phyloP scores from a whole-genome alignment of 1,284 basidiomycete species.

The Jaminaea rosea region DNA sequence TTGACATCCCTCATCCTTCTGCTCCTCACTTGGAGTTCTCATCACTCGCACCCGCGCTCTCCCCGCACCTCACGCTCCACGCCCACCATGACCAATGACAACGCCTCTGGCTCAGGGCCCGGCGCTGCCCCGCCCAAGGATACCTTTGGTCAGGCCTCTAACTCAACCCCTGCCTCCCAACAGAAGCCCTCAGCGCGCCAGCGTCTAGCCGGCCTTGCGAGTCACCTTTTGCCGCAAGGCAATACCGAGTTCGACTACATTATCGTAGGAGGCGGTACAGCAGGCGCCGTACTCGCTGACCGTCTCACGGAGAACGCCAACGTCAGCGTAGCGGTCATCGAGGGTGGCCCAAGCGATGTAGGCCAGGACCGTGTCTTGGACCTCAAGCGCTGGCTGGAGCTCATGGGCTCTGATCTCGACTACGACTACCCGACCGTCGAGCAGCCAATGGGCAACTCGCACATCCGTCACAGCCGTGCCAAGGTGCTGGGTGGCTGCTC shows the following conservation, averaged over 20 bases:
- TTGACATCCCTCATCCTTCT: too few species aligned
- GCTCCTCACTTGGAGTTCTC: too few species aligned
- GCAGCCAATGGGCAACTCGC: slow-evolving; percentile 47
- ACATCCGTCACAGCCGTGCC: slow-evolving; percentile 47
- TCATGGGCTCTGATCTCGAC: slow-evolving; percentile 46
- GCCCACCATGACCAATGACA: too few species aligned
- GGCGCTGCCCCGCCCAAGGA: too few species aligned
- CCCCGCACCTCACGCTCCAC: too few species aligned
- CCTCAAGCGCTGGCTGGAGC: slow-evolving; percentile 44
- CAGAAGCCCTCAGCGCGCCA: slow-evolving; percentile 15
- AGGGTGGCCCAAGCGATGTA: slow-evolving; percentile 46
- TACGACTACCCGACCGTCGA: slow-evolving; percentile 46
- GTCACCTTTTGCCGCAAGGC: slow-evolving; percentile 33
- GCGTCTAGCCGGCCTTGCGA: slow-evolving; percentile 33
- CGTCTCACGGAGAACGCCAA: slow-evolving; percentile 44
- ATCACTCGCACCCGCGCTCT: too few species aligned
- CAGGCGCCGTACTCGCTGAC: slow-evolving; percentile 46
- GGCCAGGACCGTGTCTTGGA: slow-evolving; percentile 41
- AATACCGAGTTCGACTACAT: slow-evolving; percentile 45
- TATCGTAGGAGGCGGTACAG: slow-evolving; percentile 46
- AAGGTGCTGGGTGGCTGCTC: slow-evolving; percentile 47
- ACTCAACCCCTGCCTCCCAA: too few species aligned
- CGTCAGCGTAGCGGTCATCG: slow-evolving; percentile 45
- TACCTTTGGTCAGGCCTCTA: too few species aligned
- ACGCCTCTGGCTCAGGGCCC: too few species aligned